These are phyloP conservation scores for Mesembryanthemum crystallinum DNA, from an alignment of 148 eudicot genomes.

Conservation along the genomic window DNA sequence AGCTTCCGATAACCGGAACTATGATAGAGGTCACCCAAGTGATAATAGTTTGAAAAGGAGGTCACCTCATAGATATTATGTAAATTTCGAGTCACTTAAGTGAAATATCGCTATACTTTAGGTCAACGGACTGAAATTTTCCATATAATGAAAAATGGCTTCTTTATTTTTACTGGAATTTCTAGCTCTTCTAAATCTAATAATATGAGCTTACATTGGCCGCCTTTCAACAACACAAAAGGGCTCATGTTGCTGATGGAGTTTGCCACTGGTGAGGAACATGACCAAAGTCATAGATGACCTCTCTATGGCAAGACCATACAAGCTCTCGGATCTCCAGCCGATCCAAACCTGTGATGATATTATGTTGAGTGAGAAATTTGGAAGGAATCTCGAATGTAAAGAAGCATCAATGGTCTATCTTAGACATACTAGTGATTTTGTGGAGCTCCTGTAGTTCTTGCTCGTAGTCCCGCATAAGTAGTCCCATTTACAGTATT, in stretches of 20 bases:
- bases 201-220: not conserved
- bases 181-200: not conserved
- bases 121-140: no score
- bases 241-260: slow-evolving; percentile 68
- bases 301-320: slow-evolving; percentile 96
- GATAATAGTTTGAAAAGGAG: no score
- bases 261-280: slow-evolving; percentile 66
- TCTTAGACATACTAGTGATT: slow-evolving; percentile 69
- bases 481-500: slow-evolving; percentile 94
- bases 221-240: no score
- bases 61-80: no score
- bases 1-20: no score
- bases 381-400: not conserved
- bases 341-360: slow-evolving; percentile 89
- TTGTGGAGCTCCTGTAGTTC: slow-evolving; percentile 99
- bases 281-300: slow-evolving; percentile 88
- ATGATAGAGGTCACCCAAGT: no score
- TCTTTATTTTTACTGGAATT: no score
- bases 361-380: not conserved
- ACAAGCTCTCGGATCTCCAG: slow-evolving; percentile 98
- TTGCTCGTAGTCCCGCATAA: slow-evolving; percentile 90
- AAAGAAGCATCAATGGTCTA: not conserved
- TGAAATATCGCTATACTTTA: no score
- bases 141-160: no score
- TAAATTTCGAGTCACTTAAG: no score